Percentiles rank a stretch among this genome's conserved stretches.
Evolutionary conservation across 139 green algal species (phyloP).

Genomic region (Pseudopediastrum boryanum): DNA sequence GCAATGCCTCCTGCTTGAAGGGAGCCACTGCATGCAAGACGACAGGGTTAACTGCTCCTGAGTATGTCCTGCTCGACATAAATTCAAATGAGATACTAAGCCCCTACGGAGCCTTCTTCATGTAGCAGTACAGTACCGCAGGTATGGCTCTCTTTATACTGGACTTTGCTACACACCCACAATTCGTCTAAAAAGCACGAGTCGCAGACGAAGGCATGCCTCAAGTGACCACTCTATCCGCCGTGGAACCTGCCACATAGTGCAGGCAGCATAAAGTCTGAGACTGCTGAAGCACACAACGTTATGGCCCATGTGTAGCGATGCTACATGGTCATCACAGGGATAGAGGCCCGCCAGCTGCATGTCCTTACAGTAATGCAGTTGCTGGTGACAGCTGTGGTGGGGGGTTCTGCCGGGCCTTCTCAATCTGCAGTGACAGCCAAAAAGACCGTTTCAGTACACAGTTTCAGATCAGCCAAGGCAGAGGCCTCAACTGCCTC

Average conservation of each 20-base stretch:
- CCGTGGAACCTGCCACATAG: not conserved
- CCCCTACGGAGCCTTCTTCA: too few species aligned
- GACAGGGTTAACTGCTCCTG: too few species aligned
- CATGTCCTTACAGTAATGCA: not conserved
- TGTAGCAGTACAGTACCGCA: too few species aligned
- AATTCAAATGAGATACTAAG: not conserved
- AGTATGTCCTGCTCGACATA: conserved; percentile 1
- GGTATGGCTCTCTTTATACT: not conserved
- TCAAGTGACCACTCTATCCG: not conserved
- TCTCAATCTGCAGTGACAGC: conserved; percentile 18
- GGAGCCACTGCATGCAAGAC: conserved; percentile 46
- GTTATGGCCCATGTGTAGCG: not conserved
- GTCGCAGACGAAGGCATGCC: not conserved
- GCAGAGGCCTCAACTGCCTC: not conserved
- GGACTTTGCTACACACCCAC: not conserved
- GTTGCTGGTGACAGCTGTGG: too few species aligned
- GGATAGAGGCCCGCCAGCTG: not conserved
- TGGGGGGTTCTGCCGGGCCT: too few species aligned
- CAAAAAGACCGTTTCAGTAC: not conserved
- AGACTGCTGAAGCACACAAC: not conserved
- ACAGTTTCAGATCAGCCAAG: too few species aligned
- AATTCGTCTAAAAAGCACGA: not conserved
- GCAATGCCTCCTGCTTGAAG: conserved; percentile 54
- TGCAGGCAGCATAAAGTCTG: not conserved
- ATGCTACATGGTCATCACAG: not conserved